phyloP scores from a whole-genome alignment of 2,329 filamentous ascomycete genomes.

The Remersonia thermophila region DNA sequence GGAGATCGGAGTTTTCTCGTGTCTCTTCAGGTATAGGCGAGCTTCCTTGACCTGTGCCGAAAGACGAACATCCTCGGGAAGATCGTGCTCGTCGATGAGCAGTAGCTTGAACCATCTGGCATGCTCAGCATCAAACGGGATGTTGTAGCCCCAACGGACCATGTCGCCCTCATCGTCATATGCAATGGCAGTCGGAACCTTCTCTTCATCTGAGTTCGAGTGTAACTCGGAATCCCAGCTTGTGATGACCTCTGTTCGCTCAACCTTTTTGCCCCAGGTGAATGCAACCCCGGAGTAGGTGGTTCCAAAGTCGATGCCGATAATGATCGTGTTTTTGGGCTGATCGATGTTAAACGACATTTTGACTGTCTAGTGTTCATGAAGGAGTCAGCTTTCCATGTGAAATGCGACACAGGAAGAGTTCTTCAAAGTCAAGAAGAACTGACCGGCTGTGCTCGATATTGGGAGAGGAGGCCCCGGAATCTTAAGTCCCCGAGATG shows the following conservation, averaged over 20 bases:
- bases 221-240: slow-evolving; percentile 18
- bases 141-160: slow-evolving; percentile 23
- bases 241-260: slow-evolving; percentile 21
- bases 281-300: slow-evolving; percentile 33
- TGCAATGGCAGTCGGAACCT: slow-evolving; percentile 20
- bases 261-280: slow-evolving; percentile 20
- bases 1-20: slow-evolving; percentile 17
- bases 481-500: too few relatives aligned
- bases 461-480: too few relatives aligned
- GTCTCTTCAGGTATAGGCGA: not conserved
- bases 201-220: slow-evolving; percentile 21
- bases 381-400: too few relatives aligned
- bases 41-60: slow-evolving; percentile 25
- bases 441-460: too few relatives aligned
- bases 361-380: too few relatives aligned
- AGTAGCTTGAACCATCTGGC: slow-evolving; percentile 32
- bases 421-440: too few relatives aligned
- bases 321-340: slow-evolving; percentile 19
- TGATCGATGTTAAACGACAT: too few relatives aligned
- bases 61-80: slow-evolving; percentile 17
- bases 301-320: slow-evolving; percentile 36
- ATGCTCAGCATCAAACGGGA: slow-evolving; percentile 13
- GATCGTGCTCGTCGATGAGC: slow-evolving; percentile 22
- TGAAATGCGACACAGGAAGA: too few relatives aligned
- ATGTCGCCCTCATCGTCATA: slow-evolving; percentile 9